Base-by-base conservation (phyloP, 2,329 filamentous ascomycete species). In the Colletotrichum acutatum region DNA sequence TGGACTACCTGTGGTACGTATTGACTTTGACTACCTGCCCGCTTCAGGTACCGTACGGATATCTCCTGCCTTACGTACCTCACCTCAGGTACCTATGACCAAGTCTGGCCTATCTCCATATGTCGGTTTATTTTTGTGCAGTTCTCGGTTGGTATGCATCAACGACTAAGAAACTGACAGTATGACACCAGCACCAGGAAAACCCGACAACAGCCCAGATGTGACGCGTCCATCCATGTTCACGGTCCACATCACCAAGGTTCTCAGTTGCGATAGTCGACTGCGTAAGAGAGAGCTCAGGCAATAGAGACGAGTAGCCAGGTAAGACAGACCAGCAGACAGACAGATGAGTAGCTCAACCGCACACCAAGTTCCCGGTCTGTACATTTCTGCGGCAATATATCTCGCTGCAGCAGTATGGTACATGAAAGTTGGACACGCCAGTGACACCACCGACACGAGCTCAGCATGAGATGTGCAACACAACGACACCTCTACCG, bases 391-490 rank as follows among this genome's bases (percentile, higher is more conserved):
- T 57, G 26, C 56, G 37, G 7, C 26, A 49, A 5, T n/a, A 49
- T 49, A 49, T 19, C 42, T n/a, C 5, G 16, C 16, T 42, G 37
- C 2, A 34, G 11, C 32, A 34, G 5, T 12, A 34, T 49, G n/a
- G 22, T 22, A 19, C 7, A 59, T 59, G 16, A 28, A 11, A 12
- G 7, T 30, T n/a, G 54, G 11, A 12, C 63, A n/a, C 30, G 42
- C 53, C 37, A 70, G n/a, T 28, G 52, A 32, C 30, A 60, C 53
- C 37, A 70, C 28, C 42, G 52, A 54, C 54, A 60, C 24, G 53
- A 59, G 24, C 62, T 60, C 62, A 32, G 61, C 61, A 66, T 68
- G 57, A 37, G 68, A 49, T 57, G 52, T 53, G 42, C 19, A 30
- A 9, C n/a, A 5, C 22, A 14, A 22, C 9, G 34, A 26, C 53